Evolutionary conservation across 169 alveolate species (phyloP), one percentile per base, ranked within the genome.

Genomic region (Cyclospora cayetanensis): DNA sequence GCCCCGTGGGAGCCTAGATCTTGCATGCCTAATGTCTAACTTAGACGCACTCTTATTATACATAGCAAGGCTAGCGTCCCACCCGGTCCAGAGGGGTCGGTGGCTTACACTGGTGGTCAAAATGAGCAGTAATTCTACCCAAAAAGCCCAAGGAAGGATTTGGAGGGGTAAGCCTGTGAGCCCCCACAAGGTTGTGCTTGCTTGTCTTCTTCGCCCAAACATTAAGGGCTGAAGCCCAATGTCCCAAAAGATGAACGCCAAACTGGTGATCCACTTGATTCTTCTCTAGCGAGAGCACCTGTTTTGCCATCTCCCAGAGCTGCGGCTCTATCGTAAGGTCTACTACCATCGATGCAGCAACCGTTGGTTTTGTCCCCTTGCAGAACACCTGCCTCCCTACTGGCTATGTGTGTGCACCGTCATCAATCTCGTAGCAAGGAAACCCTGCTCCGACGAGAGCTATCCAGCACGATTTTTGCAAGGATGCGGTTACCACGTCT

Each of bases 401-500:
- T 34, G 72, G 35, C 20, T 15, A n/a, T 50, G 1, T 79, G 72
- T 18, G 29, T 77, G 7, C 27, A 50, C 74, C 52, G 72, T 27
- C 34, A n/a, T 52, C 55, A 18, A 52, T 34, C 41, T 5, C 52
- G 31, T 50, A 79, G 89, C 52, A 20, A 79, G 52, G 74, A 72
- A 29, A n/a, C 52, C 74, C 25, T 68, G 52, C 52, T 50, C 89
- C 41, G 89, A 29, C n/a, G 74, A 46, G 53, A 79, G 25, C n/a
- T 79, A 79, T 34, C 89, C 89, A 25, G 89, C 46, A 72, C 68
- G 89, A 35, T 72, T 79, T 50, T 22, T 79, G 74, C 72, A 79
- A 79, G 89, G 89, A 29, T 79, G 46, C 20, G 74, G 74, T 27
- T 34, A 39, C 22, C 89, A 79, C 22, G 89, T 79, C n/a, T 72